Evolutionary conservation across 2,329 filamentous ascomycete genomes (phyloP), one percentile per base, ranked within the genome.

Genomic region (Hymenoscyphus fructigenus): DNA sequence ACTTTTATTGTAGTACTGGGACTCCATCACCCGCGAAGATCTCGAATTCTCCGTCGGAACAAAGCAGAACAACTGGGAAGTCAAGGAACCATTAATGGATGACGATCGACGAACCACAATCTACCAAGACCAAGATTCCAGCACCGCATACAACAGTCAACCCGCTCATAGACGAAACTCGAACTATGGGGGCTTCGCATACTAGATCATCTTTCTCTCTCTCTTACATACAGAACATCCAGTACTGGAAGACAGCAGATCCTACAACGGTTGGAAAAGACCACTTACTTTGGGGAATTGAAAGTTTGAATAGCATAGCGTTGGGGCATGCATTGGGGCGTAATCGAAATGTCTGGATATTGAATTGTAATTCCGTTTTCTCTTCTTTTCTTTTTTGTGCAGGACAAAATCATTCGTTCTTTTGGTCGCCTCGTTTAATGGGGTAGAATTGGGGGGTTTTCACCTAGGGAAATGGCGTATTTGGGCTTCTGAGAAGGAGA

Each of bases 1-100:
- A 71, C 50, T 26, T 55, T 28, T 41, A 23, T 65, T 50, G 28
- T 57, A 95, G 93, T 99, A 96, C 83, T 99, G 95, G 95, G 95
- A 99, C 76, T 97, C 93, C 17, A 99, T 99, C 78, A 99, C 95
- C 26, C 93, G 91, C 75, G 95, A 99, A 80, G 95, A 99, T 77
- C 89, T 99, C 70, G 95, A 99, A 77, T 99, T 99, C 79, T 97
- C 93, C 2, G 95, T 99, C 59, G 94, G 94, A 69, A 92, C 92
- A 65, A 92, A 94, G 77, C 91, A 92, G 79, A 96, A 97, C 81
- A 97, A 95, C 78, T 99, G 95, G 95, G 95, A 99, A 76, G 91
- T 98, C 76, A 98, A 98, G 81, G 94, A 98, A 68, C 83, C 95
- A 0, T 66, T 74, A 9, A 69, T 72, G n/a, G 75, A 76, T 34